A percentile compares a stretch with the other conserved stretches of the same genome.
These are phyloP conservation scores for Penicillium roqueforti DNA, from an alignment of 495 filamentous ascomycete species.

Conservation along the genomic window DNA sequence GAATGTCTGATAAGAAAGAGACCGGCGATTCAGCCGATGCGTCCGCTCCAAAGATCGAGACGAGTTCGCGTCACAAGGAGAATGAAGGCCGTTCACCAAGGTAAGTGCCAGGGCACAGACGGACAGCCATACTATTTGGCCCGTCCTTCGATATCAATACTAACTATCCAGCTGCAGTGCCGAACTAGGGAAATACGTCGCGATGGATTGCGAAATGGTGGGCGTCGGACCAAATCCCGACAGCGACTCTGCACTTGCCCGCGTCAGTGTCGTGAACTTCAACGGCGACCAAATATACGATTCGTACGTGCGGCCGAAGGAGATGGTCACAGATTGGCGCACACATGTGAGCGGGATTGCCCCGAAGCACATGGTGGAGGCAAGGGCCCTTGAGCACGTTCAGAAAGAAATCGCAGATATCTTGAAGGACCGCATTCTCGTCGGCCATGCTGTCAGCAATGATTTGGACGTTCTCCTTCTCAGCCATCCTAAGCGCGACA, in stretches of 20 bases:
- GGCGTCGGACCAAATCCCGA: constrained; percentile 70
- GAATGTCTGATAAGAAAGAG: constrained; percentile 29
- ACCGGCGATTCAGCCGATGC: constrained; percentile 13
- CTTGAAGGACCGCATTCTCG: constrained; percentile 66
- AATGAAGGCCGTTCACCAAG: constrained; percentile 50
- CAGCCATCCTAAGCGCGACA: constrained; percentile 67
- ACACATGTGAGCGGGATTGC: constrained; percentile 79
- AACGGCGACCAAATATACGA: constrained; percentile 88
- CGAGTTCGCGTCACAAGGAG: constrained; percentile 27
- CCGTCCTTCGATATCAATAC: not conserved
- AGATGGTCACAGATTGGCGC: constrained; percentile 80
- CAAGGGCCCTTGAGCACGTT: constrained; percentile 67
- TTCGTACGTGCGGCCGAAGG: constrained; percentile 75
- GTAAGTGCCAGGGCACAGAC: constrained; percentile 25
- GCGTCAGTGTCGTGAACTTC: constrained; percentile 86
- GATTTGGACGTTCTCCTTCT: constrained; percentile 76
- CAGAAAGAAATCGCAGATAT: constrained; percentile 70
- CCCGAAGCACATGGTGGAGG: constrained; percentile 62
- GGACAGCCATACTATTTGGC: not conserved
- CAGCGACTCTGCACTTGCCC: constrained; percentile 66
- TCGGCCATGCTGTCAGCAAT: constrained; percentile 88
- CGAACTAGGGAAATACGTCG: constrained; percentile 78
- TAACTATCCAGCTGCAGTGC: constrained; percentile 25
- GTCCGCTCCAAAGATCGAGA: constrained; percentile 11
- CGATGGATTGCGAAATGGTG: constrained; percentile 98